Evolutionary conservation across 148 eudicot genomes (phyloP).

Genomic region (Fagopyrum homotropicum): DNA sequence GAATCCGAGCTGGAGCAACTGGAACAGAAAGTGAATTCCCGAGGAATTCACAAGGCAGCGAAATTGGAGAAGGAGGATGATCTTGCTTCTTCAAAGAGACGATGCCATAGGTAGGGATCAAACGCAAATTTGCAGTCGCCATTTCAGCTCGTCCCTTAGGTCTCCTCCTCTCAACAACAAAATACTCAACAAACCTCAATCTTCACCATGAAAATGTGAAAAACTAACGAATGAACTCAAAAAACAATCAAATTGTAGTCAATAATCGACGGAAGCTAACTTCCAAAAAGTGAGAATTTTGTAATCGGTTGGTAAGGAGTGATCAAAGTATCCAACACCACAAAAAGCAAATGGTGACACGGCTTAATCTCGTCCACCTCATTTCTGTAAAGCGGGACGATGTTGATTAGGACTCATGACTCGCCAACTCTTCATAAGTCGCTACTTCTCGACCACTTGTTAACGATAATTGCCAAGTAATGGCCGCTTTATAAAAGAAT

Average conservation of each 20-base stretch:
- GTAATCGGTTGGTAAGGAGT: background rate
- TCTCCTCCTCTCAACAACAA: background rate
- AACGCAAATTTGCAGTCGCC: constrained; percentile 11
- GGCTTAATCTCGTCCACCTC: constrained; percentile 11
- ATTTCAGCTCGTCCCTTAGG: background rate
- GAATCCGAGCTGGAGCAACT: constrained; percentile 1
- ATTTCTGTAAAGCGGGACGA: background rate
- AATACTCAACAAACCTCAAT: background rate
- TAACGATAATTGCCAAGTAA: background rate
- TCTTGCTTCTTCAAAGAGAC: constrained; percentile 6
- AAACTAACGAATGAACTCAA: background rate
- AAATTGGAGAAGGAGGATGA: background rate
- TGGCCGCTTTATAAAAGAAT: background rate
- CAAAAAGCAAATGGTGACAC: constrained; percentile 8
- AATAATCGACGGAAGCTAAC: background rate
- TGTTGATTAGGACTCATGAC: background rate
- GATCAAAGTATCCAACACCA: background rate
- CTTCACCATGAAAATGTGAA: background rate
- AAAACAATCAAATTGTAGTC: background rate
- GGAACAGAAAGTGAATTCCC: background rate
- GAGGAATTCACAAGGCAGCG: background rate
- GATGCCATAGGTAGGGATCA: background rate
- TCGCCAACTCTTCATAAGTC: background rate
- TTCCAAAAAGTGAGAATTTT: background rate
- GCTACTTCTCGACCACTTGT: constrained; percentile 4